Percentiles rank a stretch among this genome's conserved stretches.
These are phyloP conservation scores for Tuber indicum DNA, from an alignment of 495 filamentous ascomycete genomes.

Conservation along the genomic window DNA sequence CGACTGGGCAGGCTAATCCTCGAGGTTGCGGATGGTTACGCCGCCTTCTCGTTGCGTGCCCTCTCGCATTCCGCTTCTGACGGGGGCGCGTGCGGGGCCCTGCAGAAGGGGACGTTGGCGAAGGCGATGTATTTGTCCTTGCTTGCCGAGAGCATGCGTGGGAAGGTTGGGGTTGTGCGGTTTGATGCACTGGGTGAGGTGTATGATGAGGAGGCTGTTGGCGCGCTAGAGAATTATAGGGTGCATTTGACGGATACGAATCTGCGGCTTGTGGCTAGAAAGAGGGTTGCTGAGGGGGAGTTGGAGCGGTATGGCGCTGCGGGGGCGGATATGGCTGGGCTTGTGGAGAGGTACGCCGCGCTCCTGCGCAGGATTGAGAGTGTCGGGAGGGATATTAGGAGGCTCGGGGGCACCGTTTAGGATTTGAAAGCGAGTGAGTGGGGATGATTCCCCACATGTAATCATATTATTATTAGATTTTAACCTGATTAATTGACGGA, in stretches of 20 bases:
- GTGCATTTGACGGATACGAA: slow-evolving; percentile 37
- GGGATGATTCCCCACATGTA: not conserved
- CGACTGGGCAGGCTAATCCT: slow-evolving; percentile 16
- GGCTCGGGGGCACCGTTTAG: slow-evolving; percentile 19
- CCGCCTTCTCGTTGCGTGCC: slow-evolving; percentile 11
- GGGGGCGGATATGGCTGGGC: slow-evolving; percentile 38
- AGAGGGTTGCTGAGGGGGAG: slow-evolving; percentile 39
- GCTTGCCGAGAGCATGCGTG: slow-evolving; percentile 34
- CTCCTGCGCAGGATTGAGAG: slow-evolving; percentile 34
- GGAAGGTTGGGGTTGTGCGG: slow-evolving; percentile 36
- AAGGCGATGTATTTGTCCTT: slow-evolving; percentile 32
- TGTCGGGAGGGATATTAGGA: slow-evolving; percentile 37
- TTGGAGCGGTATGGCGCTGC: slow-evolving; percentile 43
- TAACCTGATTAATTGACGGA: not conserved
- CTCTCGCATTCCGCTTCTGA: slow-evolving; percentile 16
- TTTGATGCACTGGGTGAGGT: slow-evolving; percentile 34
- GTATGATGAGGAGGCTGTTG: slow-evolving; percentile 35
- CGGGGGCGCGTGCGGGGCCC: not conserved
- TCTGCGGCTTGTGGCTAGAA: slow-evolving; percentile 31
- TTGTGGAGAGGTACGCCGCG: slow-evolving; percentile 37
- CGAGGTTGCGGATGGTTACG: slow-evolving; percentile 9
- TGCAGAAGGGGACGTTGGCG: slow-evolving; percentile 21
- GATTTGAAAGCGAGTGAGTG: not conserved
- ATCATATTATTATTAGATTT: not conserved
- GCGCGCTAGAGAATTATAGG: slow-evolving; percentile 39